Conservation (phyloP, 208 protist genomes). For the Leishmania aethiopica region DNA sequence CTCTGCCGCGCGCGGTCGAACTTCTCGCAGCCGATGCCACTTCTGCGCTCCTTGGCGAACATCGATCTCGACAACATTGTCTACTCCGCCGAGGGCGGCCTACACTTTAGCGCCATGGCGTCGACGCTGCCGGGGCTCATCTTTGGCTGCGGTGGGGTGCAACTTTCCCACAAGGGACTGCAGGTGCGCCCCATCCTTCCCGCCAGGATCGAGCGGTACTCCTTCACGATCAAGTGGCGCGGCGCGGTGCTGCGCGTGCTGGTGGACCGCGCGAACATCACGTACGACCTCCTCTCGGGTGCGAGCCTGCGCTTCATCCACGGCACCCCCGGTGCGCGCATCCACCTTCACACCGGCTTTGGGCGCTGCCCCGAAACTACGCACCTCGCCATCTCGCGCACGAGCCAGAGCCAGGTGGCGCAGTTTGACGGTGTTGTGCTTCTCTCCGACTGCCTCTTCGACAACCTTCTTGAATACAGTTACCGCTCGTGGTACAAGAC, state of each 20-base stretch:
- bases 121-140: constrained; percentile 63
- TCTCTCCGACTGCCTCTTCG: constrained; percentile 77
- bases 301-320: constrained; percentile 87
- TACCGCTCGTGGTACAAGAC: constrained; percentile 86
- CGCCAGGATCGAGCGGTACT: constrained; percentile 62
- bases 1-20: constrained; percentile 63
- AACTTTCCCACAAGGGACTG: constrained; percentile 47
- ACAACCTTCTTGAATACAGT: constrained; percentile 88
- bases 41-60: constrained; percentile 71
- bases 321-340: constrained; percentile 56
- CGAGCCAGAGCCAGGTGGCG: constrained; percentile 40
- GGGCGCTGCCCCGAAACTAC: constrained; percentile 38
- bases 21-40: constrained; percentile 76
- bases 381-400: constrained; percentile 58
- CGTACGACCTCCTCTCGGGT: constrained; percentile 81
- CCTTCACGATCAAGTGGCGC: constrained; percentile 82
- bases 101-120: constrained; percentile 86
- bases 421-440: constrained; percentile 88
- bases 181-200: constrained; percentile 78
- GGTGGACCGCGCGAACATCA: constrained; percentile 61
- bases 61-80: constrained; percentile 90
- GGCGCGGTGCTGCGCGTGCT: constrained; percentile 68
- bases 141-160: constrained; percentile 78
- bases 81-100: constrained; percentile 83
- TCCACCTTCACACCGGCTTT: constrained; percentile 85